Percentiles rank a stretch among this genome's conserved stretches.
phyloP scores from a whole-genome alignment of 257 asterid genomes.

The Knoxia roxburghii region DNA sequence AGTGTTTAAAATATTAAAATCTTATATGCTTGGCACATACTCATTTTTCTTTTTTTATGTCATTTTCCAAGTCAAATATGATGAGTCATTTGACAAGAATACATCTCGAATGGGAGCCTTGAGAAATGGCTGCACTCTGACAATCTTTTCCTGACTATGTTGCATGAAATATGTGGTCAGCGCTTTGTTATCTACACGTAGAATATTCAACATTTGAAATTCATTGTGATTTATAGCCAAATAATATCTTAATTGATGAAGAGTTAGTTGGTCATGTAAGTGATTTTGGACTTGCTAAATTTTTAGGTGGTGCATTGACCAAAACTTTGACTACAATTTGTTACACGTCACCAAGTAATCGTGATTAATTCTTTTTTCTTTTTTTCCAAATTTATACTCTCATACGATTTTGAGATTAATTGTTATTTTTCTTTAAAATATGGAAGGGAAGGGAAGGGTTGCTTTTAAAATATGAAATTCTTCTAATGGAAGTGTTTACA shows the following conservation, averaged over 20 bases:
- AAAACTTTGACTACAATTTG: constrained; percentile 3
- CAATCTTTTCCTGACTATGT: background rate
- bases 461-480: background rate
- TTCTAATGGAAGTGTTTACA: constrained; percentile 5
- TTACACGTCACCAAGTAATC: constrained; percentile 11
- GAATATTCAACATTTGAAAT: constrained; percentile 5
- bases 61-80: too few relatives aligned
- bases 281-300: constrained; percentile 20
- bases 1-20: too few relatives aligned
- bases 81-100: too few relatives aligned
- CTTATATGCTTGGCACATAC: too few relatives aligned
- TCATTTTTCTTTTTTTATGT: too few relatives aligned
- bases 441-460: constrained; percentile 8
- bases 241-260: constrained; percentile 17
- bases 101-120: constrained; percentile 14
- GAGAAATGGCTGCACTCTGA: constrained; percentile 12
- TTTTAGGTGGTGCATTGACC: constrained; percentile 3
- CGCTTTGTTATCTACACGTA: constrained; percentile 8
- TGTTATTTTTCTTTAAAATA: background rate
- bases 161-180: constrained; percentile 7
- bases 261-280: constrained; percentile 11
- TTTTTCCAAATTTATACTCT: background rate
- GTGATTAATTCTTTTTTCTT: background rate
- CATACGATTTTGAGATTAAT: background rate
- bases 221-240: constrained; percentile 19